These are phyloP conservation scores for Psilocybe cyanescens DNA, from an alignment of 768 basidiomycete species.

Conservation along the genomic window DNA sequence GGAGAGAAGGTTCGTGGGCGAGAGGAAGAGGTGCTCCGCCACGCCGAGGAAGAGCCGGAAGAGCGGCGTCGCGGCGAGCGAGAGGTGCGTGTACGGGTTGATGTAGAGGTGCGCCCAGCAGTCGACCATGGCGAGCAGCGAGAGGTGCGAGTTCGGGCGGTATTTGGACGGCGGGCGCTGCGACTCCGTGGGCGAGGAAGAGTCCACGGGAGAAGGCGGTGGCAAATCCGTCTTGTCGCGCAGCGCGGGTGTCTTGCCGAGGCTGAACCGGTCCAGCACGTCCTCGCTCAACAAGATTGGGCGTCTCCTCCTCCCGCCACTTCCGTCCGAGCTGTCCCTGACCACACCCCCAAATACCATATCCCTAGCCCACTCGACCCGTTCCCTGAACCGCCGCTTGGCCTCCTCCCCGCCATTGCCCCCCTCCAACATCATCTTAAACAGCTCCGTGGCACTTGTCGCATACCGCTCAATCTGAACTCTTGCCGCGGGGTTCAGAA, in stretches of 20 bases:
- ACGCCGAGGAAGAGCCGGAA: conserved; percentile 98
- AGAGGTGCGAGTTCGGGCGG: conserved; percentile 86
- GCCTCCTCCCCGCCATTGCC: conserved; percentile 40
- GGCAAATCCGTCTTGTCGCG: conserved; percentile 3
- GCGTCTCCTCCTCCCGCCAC: conserved; percentile 29
- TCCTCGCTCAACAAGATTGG: conserved; percentile 86
- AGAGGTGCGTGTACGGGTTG: conserved; percentile 88
- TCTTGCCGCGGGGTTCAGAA: conserved; percentile 90
- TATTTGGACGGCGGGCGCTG: conserved; percentile 46
- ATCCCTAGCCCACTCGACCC: conserved; percentile 76
- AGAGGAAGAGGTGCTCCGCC: conserved; percentile 92
- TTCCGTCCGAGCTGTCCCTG: not conserved
- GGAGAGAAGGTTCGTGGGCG: conserved; percentile 27
- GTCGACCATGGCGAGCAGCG: conserved; percentile 97
- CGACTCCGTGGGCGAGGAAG: conserved; percentile 8
- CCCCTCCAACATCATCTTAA: conserved; percentile 90
- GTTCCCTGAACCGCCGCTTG: conserved; percentile 57
- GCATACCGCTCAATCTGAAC: conserved; percentile 93
- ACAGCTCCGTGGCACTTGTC: conserved; percentile 82
- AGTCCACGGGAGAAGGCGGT: conserved; percentile 7
- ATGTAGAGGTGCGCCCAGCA: conserved; percentile 91
- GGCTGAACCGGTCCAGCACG: conserved; percentile 87
- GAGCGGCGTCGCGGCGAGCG: conserved; percentile 93
- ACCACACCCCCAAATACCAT: conserved; percentile 70
- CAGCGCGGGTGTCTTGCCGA: conserved; percentile 47